Conservation (phyloP, 176 grass and related monocot genomes). For the Luzula sylvatica region DNA sequence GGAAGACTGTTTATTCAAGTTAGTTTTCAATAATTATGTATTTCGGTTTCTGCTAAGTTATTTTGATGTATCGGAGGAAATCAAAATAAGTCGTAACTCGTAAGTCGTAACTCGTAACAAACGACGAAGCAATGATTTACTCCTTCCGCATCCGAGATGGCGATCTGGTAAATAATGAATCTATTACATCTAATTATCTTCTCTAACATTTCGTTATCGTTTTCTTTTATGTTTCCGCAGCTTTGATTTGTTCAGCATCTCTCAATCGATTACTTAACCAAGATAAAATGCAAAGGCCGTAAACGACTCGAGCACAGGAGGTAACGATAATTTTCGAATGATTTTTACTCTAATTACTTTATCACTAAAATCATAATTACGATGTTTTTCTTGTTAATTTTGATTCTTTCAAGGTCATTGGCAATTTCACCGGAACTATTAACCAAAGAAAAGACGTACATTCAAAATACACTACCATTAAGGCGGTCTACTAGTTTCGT, state of each 20-base stretch:
- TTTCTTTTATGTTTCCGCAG: conserved; percentile 28
- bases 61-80: too few relatives aligned
- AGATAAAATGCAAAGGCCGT: conserved; percentile 24
- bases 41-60: too few relatives aligned
- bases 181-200: background rate
- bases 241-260: conserved; percentile 75
- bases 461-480: too few relatives aligned
- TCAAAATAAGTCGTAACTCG: too few relatives aligned
- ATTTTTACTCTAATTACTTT: too few relatives aligned
- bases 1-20: too few relatives aligned
- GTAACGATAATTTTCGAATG: conserved; percentile 35
- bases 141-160: conserved; percentile 72
- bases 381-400: background rate
- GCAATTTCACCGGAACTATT: conserved; percentile 26
- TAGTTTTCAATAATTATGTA: too few relatives aligned
- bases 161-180: conserved; percentile 41
- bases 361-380: background rate
- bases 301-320: conserved; percentile 29
- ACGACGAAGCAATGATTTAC: conserved; percentile 55
- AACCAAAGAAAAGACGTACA: conserved; percentile 17
- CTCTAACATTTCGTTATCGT: too few relatives aligned
- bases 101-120: too few relatives aligned
- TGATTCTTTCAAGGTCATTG: conserved; percentile 35
- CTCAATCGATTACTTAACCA: conserved; percentile 34
- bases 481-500: conserved; percentile 25